phyloP scores from a whole-genome alignment of 2,329 filamentous ascomycete species.

The Xylariales sp. region DNA sequence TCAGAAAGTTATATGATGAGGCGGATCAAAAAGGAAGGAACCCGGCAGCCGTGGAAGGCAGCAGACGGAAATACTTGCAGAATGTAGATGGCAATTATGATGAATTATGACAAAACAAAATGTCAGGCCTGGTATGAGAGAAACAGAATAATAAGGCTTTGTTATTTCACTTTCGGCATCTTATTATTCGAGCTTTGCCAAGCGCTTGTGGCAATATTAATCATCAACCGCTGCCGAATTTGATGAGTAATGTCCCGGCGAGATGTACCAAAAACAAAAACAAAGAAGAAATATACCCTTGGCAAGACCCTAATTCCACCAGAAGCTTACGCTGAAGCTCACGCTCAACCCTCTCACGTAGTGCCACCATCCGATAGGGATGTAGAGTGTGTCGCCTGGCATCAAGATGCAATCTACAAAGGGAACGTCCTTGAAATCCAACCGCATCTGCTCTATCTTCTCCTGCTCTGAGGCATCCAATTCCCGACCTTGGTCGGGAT shows the following conservation, averaged over 20 bases:
- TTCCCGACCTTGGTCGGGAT: slow-evolving; percentile 1
- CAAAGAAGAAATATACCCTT: not conserved
- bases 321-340: slow-evolving; percentile 95
- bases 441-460: slow-evolving; percentile 17
- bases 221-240: not conserved
- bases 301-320: slow-evolving; percentile 63
- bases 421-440: slow-evolving; percentile 50
- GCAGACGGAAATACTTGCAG: not conserved
- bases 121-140: not conserved
- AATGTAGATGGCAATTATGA: slow-evolving; percentile 1
- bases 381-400: slow-evolving; percentile 81
- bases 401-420: slow-evolving; percentile 76
- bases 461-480: slow-evolving; percentile 6
- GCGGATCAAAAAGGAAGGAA: not conserved
- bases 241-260: not conserved
- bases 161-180: too few species aligned
- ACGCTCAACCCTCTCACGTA: slow-evolving; percentile 82
- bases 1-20: not conserved
- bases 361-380: slow-evolving; percentile 97
- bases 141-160: too few species aligned
- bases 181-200: too few species aligned
- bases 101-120: not conserved
- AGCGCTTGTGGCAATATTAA: too few species aligned
- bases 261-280: too few species aligned
- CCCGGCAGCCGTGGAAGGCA: not conserved